A percentile compares a stretch with the other conserved stretches of the same genome.
Evolutionary conservation across 768 basidiomycete genomes (phyloP).

Genomic region (Sporobolomyces pararoseus): DNA sequence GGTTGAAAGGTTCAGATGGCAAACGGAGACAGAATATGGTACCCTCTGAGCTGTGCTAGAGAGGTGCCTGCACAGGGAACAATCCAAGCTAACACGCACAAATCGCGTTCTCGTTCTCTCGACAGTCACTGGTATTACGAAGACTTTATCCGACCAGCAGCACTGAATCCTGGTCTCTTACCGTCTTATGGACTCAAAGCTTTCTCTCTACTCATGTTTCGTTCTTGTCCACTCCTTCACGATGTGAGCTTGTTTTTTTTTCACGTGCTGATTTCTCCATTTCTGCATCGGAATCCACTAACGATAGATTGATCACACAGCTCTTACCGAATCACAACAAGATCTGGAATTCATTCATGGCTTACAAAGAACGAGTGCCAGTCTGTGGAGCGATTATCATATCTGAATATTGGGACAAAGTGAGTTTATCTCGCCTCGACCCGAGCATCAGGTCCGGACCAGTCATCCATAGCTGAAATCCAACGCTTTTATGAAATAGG

Average conservation of each 20-base stretch:
- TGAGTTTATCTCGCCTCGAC: slow-evolving; percentile 47
- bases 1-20: too few relatives aligned
- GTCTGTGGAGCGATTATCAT: slow-evolving; percentile 97
- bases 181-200: slow-evolving; percentile 84
- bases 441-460: too few relatives aligned
- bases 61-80: too few relatives aligned
- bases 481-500: slow-evolving; percentile 54
- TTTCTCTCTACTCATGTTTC: slow-evolving; percentile 61
- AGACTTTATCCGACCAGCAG: slow-evolving; percentile 82
- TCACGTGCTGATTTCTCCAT: neutral
- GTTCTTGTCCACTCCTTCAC: slow-evolving; percentile 34
- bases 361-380: slow-evolving; percentile 92
- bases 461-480: neutral
- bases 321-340: slow-evolving; percentile 38
- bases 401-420: slow-evolving; percentile 88
- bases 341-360: slow-evolving; percentile 64
- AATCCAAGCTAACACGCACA: too few relatives aligned
- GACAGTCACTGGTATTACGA: slow-evolving; percentile 99
- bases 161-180: slow-evolving; percentile 66
- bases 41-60: too few relatives aligned
- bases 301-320: neutral
- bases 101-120: neutral
- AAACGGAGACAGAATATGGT: too few relatives aligned
- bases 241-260: slow-evolving; percentile 31
- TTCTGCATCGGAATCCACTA: too few relatives aligned